Percentiles rank a stretch among this genome's conserved stretches.
Conservation (phyloP, 805 yeast species). For the Isabelozyma pseudorhagii region DNA sequence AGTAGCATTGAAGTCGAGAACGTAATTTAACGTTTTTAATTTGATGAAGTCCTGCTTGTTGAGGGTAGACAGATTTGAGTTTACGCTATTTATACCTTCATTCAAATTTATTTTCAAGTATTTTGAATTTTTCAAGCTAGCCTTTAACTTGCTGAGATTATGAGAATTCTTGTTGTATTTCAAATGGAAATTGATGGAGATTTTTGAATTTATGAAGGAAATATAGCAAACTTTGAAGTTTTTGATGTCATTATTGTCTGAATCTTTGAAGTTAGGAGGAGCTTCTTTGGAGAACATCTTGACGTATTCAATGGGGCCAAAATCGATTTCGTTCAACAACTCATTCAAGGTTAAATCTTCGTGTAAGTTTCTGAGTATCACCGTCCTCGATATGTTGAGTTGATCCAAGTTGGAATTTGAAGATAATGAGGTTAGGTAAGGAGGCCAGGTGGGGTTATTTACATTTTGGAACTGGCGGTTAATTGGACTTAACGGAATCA, state of each 20-base stretch:
- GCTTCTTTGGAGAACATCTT: conserved; percentile 34
- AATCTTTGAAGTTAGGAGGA: conserved; percentile 23
- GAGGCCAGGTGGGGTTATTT: conserved; percentile 5
- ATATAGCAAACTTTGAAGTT: conserved; percentile 28
- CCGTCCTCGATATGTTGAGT: conserved; percentile 35
- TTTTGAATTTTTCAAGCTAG: conserved; percentile 20
- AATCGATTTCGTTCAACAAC: conserved; percentile 45
- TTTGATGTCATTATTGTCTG: conserved; percentile 1
- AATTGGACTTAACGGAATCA: conserved; percentile 11
- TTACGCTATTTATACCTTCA: conserved; percentile 11
- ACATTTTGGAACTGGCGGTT: conserved; percentile 4
- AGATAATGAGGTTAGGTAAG: conserved; percentile 10
- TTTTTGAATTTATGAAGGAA: conserved; percentile 34
- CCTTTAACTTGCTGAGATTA: conserved; percentile 21
- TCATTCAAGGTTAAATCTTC: conserved; percentile 22
- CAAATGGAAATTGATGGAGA: conserved; percentile 28
- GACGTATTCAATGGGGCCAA: conserved; percentile 63
- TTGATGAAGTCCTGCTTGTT: conserved; percentile 32
- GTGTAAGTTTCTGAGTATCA: conserved; percentile 27
- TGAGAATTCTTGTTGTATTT: conserved; percentile 25
- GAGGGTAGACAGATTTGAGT: conserved; percentile 2
- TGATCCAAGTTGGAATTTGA: conserved; percentile 25
- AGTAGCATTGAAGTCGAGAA: conserved; percentile 37
- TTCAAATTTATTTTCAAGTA: conserved; percentile 27
- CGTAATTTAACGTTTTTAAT: conserved; percentile 38